Conservation (phyloP, 2,329 filamentous ascomycete species). For the Cordyceps pruinosa region DNA sequence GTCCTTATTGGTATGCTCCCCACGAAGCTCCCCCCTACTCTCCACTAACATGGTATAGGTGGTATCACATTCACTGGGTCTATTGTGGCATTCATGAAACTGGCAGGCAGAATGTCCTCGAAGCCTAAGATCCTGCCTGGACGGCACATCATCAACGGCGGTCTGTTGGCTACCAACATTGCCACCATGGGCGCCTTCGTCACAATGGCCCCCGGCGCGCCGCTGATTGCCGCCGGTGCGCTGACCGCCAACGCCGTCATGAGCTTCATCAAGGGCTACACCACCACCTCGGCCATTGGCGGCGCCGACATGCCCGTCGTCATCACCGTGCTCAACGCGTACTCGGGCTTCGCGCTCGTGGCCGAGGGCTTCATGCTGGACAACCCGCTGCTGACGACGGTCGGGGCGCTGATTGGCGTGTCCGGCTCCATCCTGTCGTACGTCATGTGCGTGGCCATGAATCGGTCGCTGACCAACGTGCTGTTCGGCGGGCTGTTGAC, state of each 20-base stretch:
- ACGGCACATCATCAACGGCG: slow-evolving; percentile 66
- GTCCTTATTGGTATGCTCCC: slow-evolving; percentile 61
- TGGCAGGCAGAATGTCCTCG: slow-evolving; percentile 76
- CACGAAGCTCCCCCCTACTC: background rate
- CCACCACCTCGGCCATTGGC: slow-evolving; percentile 80
- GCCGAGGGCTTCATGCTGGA: slow-evolving; percentile 90
- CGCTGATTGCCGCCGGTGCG: slow-evolving; percentile 70
- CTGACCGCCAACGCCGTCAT: slow-evolving; percentile 69
- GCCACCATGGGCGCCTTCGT: slow-evolving; percentile 81
- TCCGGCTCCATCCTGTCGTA: slow-evolving; percentile 85
- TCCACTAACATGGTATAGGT: slow-evolving; percentile 27
- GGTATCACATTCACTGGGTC: slow-evolving; percentile 89
- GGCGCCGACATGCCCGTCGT: slow-evolving; percentile 94
- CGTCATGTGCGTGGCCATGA: slow-evolving; percentile 86
- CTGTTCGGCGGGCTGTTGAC: slow-evolving; percentile 64
- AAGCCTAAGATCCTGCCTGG: slow-evolving; percentile 66
- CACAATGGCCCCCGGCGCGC: slow-evolving; percentile 72
- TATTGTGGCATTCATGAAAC: slow-evolving; percentile 82
- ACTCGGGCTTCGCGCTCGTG: slow-evolving; percentile 83
- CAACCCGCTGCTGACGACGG: slow-evolving; percentile 75
- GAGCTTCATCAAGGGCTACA: slow-evolving; percentile 80
- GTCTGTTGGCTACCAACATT: slow-evolving; percentile 66
- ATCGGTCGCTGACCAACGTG: slow-evolving; percentile 80
- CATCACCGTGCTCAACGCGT: slow-evolving; percentile 84
- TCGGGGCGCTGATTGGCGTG: slow-evolving; percentile 81